Conservation (phyloP, 805 yeast species). For the Kluyveromyces wickerhamii region DNA sequence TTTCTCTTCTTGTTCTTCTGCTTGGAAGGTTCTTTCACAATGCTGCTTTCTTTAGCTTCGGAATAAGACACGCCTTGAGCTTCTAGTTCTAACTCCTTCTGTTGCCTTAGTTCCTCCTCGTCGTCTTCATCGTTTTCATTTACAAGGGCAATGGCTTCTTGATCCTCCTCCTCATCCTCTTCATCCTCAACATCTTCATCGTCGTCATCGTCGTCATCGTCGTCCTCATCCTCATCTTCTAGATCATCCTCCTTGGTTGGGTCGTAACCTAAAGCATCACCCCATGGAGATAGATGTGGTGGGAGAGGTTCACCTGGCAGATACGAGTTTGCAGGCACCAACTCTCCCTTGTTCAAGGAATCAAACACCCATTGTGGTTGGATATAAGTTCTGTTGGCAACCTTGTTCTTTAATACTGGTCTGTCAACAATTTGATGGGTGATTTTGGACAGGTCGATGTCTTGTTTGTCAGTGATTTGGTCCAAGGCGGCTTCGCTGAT, state of each 20-base stretch:
- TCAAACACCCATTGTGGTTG: constrained; percentile 99
- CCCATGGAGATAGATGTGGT: constrained; percentile 98
- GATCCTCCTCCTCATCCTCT: constrained; percentile 48
- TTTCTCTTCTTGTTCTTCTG: constrained; percentile 33
- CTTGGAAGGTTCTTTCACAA: constrained; percentile 33
- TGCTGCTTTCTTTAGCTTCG: constrained; percentile 38
- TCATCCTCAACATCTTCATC: constrained; percentile 45
- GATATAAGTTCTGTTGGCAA: constrained; percentile 85
- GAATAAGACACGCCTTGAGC: constrained; percentile 79
- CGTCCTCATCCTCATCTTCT: constrained; percentile 36
- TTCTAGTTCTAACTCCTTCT: constrained; percentile 83
- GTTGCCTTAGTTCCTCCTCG: constrained; percentile 51
- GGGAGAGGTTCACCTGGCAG: constrained; percentile 94
- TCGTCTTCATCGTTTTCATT: constrained; percentile 49
- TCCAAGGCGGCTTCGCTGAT: constrained; percentile 85
- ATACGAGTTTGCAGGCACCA: constrained; percentile 71
- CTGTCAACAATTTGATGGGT: constrained; percentile 95
- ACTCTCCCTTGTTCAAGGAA: constrained; percentile 66
- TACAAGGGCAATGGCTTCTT: constrained; percentile 39
- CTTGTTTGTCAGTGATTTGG: constrained; percentile 42
- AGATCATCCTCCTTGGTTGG: constrained; percentile 52
- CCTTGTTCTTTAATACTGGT: constrained; percentile 68
- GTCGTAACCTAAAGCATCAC: constrained; percentile 85
- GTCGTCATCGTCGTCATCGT: constrained; percentile 39
- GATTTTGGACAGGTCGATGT: constrained; percentile 54